Evolutionary conservation across 1,139 yeast genomes (phyloP).

Genomic region (Yarrowia galli): DNA sequence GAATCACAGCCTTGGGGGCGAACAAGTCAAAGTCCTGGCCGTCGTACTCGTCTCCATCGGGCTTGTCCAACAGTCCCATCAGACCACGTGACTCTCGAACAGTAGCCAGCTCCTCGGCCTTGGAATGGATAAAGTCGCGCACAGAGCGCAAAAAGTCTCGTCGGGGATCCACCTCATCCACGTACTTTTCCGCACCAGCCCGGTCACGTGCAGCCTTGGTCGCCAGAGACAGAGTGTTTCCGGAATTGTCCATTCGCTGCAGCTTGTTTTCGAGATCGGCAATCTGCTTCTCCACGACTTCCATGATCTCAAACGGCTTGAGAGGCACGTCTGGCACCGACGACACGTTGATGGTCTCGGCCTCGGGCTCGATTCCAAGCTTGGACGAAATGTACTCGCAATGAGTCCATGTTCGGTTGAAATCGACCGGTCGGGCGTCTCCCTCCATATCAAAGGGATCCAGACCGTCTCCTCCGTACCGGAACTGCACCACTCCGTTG

Average conservation of each 20-base stretch:
- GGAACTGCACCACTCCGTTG: slow-evolving; percentile 95
- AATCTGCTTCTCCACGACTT: slow-evolving; percentile 63
- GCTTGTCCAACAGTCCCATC: slow-evolving; percentile 56
- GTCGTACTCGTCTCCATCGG: slow-evolving; percentile 52
- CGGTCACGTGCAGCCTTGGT: slow-evolving; percentile 47
- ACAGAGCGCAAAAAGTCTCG: slow-evolving; percentile 80
- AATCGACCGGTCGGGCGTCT: slow-evolving; percentile 95
- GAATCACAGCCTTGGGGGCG: slow-evolving; percentile 49
- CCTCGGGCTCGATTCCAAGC: slow-evolving; percentile 45
- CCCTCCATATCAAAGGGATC: slow-evolving; percentile 99
- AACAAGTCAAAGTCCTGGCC: slow-evolving; percentile 59
- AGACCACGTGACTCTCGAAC: slow-evolving; percentile 65
- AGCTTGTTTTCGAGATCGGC: slow-evolving; percentile 66
- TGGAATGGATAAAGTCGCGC: slow-evolving; percentile 63
- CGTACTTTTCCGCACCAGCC: slow-evolving; percentile 50
- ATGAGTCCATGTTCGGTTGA: slow-evolving; percentile 94
- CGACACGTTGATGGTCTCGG: slow-evolving; percentile 72
- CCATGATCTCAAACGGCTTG: slow-evolving; percentile 72
- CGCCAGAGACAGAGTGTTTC: slow-evolving; percentile 54
- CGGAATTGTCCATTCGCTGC: slow-evolving; percentile 75
- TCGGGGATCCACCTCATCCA: slow-evolving; percentile 86
- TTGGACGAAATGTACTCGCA: slow-evolving; percentile 35
- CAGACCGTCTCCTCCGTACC: slow-evolving; percentile 98
- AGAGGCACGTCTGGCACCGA: slow-evolving; percentile 60
- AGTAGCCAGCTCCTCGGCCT: slow-evolving; percentile 64